These are phyloP conservation scores for Taxillus chinensis DNA, from an alignment of 164 flowering plant genomes.

Conservation along the genomic window DNA sequence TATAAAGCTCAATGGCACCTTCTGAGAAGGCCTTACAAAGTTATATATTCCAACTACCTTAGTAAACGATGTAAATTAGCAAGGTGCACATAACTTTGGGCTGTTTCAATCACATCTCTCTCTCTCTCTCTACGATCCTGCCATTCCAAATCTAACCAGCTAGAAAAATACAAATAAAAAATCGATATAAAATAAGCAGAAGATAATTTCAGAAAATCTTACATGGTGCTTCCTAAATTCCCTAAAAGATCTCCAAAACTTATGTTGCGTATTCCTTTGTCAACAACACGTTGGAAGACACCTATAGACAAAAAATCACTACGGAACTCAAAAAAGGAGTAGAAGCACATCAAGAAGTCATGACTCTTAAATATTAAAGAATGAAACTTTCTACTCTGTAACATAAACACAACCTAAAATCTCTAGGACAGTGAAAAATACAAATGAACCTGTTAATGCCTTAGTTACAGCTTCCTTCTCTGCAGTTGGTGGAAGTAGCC, in stretches of 20 bases:
- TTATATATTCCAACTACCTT: no score
- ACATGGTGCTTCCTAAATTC: constrained; percentile 89
- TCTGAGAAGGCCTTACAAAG: no score
- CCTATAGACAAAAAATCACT: constrained; percentile 29
- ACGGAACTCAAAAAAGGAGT: background rate
- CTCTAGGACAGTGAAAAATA: background rate
- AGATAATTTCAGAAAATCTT: constrained; percentile 17
- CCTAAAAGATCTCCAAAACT: constrained; percentile 95
- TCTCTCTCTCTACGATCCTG: no score
- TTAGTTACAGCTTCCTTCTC: constrained; percentile 75
- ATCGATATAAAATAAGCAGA: background rate
- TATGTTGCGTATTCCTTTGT: constrained; percentile 75
- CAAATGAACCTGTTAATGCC: constrained; percentile 73
- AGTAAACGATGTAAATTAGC: no score
- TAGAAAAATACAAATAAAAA: background rate
- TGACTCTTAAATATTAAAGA: background rate
- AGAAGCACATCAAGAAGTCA: background rate
- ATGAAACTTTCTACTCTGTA: background rate
- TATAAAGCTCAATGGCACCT: no score
- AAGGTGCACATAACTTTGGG: no score
- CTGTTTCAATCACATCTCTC: no score
- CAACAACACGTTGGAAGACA: constrained; percentile 76
- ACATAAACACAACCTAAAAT: background rate
- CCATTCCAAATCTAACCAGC: background rate
- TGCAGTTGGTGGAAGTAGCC: constrained; percentile 91